Base-by-base conservation (phyloP, 257 asterid genomes). In the Solanum bulbocastanum region DNA sequence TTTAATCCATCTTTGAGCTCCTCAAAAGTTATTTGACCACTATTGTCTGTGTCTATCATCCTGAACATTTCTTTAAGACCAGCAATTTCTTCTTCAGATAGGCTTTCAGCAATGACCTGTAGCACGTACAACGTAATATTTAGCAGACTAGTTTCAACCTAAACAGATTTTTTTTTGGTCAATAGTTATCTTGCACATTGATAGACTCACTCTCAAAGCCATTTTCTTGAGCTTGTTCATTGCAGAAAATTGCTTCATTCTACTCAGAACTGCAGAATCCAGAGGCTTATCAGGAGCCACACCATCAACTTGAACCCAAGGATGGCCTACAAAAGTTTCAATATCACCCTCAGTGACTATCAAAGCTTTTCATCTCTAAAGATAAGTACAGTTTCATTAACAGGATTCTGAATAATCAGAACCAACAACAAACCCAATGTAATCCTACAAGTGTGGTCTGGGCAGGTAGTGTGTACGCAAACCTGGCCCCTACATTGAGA, bases 281-380 rank as follows among this genome's bases (percentile, higher is more conserved):
- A 96, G 98, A 85, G 99, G 98, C 92, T 88, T 94, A 88, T 96
- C 99, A 33, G 98, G 99, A 23, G 99, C 99, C 90, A 95, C 96
- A 40, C 99, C 99, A 82, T 93, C 98, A 88, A 95, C 93, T 93
- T 96, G 99, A 91, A 96, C 98, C 99, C 99, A 96, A 40, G 99
- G 98, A 92, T 96, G 98, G 92, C 99, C 99, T 96, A 91, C 88
- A 62, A 35, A 89, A 72, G 84, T 83, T 88, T 62, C 71, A 86
- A 87, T 49, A 82, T 20, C 85, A 10, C 42, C 25, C 65, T 56
- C 69, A 49, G 44, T 32, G 86, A 82, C 44, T 49, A 46, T 46
- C 40, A 27, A 42, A 18, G 23, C 0, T 44, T 18, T 18, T 82
- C 69, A 82, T 49, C 2, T 46, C 27, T 0, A 44, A 18, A 46